Base-by-base conservation (phyloP, 2,329 filamentous ascomycete genomes). In the Sporothrix euskadiensis region DNA sequence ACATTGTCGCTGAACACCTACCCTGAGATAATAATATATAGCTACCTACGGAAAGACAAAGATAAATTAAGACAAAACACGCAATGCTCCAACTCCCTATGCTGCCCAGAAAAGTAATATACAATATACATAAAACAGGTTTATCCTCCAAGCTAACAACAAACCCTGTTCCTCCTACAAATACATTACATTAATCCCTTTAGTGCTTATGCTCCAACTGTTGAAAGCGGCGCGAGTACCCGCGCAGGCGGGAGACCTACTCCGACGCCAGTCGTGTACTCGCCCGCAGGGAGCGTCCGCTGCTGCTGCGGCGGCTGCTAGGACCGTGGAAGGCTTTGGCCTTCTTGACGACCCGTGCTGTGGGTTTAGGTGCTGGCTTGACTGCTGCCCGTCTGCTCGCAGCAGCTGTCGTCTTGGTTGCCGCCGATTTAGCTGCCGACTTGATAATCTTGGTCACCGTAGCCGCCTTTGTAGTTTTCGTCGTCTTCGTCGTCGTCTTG, bases 251-350 rank as follows among this genome's bases (percentile, higher is more conserved):
- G 44, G 44, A 49, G 9, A 32, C 19, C 54, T 47, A 61, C 3
- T 57, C 41, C 26, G 56, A 30, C 14, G 68, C 44, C 6, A 56
- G 47, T 4, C 72, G 69, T 12, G 56, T 49, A 9, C 35, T 73
- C 4, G 71, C 52, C 35, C 65, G 74, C 9, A 47, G 71, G 0
- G 63, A 22, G 4, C 74, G 73, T 19, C 52, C 69, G 22, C 70
- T 73, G 22, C 69, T 73, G 6, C 71, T 73, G 12, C 75, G 74
- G 3, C 69, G 72, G 6, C 71, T 73, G 12, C 75, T 73, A 2
- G 71, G 52, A 8, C 73, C 66, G 32, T 66, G 49, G 49, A 72
- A 70, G 14, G 71, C 69, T 49, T 71, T 73, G 44, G 63, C 47
- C 9, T 54, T 72, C 26, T 61, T 69, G 7, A 71, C 72, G 8